A percentile compares a stretch with the other conserved stretches of the same genome.
These are phyloP conservation scores for Trichosphaerium sp. DNA, from an alignment of 78 protist genomes.

Conservation along the genomic window DNA sequence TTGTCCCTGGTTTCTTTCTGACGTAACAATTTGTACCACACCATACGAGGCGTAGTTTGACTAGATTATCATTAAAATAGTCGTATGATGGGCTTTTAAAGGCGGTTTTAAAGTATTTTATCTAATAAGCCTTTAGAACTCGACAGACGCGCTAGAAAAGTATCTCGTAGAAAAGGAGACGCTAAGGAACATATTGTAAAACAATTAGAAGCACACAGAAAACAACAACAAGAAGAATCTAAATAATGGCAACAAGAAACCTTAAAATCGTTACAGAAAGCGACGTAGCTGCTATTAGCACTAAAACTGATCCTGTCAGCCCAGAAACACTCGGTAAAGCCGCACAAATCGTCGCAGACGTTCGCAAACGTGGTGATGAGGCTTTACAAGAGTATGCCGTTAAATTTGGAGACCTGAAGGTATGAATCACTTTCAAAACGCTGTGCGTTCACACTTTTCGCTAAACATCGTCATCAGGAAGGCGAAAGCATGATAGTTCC, in stretches of 20 bases:
- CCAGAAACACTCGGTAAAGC: not conserved
- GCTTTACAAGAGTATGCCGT: not conserved
- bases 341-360: conserved; percentile 8
- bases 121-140: no score
- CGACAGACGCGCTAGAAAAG: not conserved
- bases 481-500: not conserved
- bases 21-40: no score
- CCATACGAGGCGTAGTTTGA: no score
- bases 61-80: no score
- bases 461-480: no score
- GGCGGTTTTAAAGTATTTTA: no score
- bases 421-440: no score
- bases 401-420: not conserved
- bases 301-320: conserved; percentile 23
- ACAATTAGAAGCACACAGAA: no score
- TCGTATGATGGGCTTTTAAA: no score
- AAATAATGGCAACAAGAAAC: not conserved
- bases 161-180: not conserved
- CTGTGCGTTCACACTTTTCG: no score
- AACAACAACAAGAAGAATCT: not conserved
- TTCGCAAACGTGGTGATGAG: conserved; percentile 3
- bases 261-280: not conserved
- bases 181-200: no score
- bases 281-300: conserved; percentile 3
- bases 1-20: no score